Evolutionary conservation across 2,329 filamentous ascomycete genomes (phyloP), one percentile per base, ranked within the genome.

Genomic region (Exophiala phaeomuriformis): DNA sequence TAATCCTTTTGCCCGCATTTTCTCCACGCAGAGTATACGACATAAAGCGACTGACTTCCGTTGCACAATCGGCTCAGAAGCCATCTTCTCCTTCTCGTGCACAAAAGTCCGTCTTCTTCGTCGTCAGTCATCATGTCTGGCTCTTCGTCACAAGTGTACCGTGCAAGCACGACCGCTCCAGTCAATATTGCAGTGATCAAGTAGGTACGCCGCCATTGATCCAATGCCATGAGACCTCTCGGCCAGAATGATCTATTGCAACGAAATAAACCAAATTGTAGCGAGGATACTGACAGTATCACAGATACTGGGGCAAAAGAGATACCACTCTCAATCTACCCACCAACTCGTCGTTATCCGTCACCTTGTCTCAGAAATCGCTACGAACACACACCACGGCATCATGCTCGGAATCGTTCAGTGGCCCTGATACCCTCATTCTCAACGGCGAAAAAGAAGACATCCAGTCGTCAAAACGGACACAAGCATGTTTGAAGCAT

Each of bases 311-410:
- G 93, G 93, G 94, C 64, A 98, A 98, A 76, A 88, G 93, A 59
- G 90, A 97, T 72, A 74, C 88, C 49, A 88, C 87, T 69, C 82
- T 97, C 65, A 98, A 98, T 73, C 86, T 97, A 52, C 93, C 93
- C 35, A 97, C 93, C 68, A 98, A 98, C 77, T 95, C 89, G 61
- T 98, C 93, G 61, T 84, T 98, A 67, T 95, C 89, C 59, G 91
- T 98, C 54, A 98, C 93, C 52, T 86, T 98, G 65, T 93, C 90
- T 47, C 93, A 98, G 74, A 79, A 82, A 70, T 91, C 96, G 68
- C 83, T 98, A 59, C 89, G 90, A 68, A 96, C 93, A 53, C 86
- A 96, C 70, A 98, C 93, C 45, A 97, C 94, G 50, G 93, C 93
- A 59, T 90, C 90, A 42, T 95, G 89, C 79, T 93, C 89, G 49